These are phyloP conservation scores for Amphirosellinia nigrospora DNA, from an alignment of 495 filamentous ascomycete genomes.

Conservation along the genomic window DNA sequence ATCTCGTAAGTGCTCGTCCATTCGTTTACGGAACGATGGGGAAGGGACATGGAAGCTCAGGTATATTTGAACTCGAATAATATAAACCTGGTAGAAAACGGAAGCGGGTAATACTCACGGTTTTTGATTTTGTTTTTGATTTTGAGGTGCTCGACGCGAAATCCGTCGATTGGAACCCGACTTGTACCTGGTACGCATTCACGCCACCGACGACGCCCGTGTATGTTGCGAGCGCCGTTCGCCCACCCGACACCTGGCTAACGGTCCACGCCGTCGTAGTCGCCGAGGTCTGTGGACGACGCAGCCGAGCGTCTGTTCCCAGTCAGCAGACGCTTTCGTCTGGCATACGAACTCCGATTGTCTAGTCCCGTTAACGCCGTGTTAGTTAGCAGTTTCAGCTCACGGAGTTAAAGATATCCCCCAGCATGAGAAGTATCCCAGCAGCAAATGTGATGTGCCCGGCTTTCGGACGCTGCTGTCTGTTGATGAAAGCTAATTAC, in stretches of 20 bases:
- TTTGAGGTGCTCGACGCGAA: slow-evolving; percentile 16
- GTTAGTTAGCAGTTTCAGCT: background rate
- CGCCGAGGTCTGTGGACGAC: background rate
- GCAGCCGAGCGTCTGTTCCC: slow-evolving; percentile 19
- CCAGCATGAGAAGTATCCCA: background rate
- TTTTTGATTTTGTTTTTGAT: no score
- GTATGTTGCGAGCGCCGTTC: background rate
- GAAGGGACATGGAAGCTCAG: background rate
- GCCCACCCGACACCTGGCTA: slow-evolving; percentile 9
- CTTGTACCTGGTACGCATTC: slow-evolving; percentile 22
- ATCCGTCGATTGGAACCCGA: slow-evolving; percentile 17
- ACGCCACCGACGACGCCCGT: background rate
- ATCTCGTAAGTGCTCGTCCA: background rate
- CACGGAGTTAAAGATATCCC: background rate
- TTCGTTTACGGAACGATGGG: no score
- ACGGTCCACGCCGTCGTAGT: slow-evolving; percentile 21
- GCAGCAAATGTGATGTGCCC: background rate
- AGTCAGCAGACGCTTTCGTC: background rate
- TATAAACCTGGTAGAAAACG: background rate
- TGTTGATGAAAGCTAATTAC: background rate
- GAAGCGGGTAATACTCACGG: background rate
- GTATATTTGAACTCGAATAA: background rate
- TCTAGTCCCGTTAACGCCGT: background rate
- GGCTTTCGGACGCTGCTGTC: background rate
- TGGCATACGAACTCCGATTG: slow-evolving; percentile 3